Percentiles rank a stretch among this genome's conserved stretches.
Conservation (phyloP, 768 basidiomycete species). For the Tulasnella calospora region DNA sequence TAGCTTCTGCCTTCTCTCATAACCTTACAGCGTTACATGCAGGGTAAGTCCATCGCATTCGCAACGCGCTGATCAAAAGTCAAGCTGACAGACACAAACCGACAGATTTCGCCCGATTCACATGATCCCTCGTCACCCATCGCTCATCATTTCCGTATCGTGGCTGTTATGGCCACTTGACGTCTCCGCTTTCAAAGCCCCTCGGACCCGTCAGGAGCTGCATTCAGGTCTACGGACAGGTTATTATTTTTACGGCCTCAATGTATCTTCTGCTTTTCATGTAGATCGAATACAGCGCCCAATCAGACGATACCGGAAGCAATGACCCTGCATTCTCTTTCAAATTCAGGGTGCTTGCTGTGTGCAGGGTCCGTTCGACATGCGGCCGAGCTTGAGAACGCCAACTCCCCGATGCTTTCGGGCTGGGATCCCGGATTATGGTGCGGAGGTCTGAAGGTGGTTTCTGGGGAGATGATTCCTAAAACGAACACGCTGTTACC, state of each 20-base stretch:
- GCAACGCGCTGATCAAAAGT: not conserved
- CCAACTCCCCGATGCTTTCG: not conserved
- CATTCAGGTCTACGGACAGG: not conserved
- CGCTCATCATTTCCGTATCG: constrained; percentile 18
- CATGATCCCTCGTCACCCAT: constrained; percentile 12
- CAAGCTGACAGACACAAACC: not conserved
- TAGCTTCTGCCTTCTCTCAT: not conserved
- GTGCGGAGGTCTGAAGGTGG: not conserved
- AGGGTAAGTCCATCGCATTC: constrained; percentile 4
- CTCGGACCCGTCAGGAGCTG: not conserved
- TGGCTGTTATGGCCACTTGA: constrained; percentile 17
- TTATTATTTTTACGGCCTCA: not conserved
- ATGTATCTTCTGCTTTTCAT: not conserved
- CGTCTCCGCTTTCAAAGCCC: not conserved
- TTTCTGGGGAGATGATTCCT: not conserved
- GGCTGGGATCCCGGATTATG: not conserved
- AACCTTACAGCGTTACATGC: constrained; percentile 14
- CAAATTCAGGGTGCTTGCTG: not conserved
- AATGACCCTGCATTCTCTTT: not conserved
- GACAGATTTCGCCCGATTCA: constrained; percentile 15
- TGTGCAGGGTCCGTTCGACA: not conserved
- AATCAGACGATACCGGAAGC: not conserved
- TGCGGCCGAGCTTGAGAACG: constrained; percentile 7
- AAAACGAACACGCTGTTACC: not conserved
- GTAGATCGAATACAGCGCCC: not conserved